Percentiles rank a stretch among this genome's conserved stretches.
Evolutionary conservation across 495 filamentous ascomycete genomes (phyloP).

Genomic region (Penicillium chermesinum): DNA sequence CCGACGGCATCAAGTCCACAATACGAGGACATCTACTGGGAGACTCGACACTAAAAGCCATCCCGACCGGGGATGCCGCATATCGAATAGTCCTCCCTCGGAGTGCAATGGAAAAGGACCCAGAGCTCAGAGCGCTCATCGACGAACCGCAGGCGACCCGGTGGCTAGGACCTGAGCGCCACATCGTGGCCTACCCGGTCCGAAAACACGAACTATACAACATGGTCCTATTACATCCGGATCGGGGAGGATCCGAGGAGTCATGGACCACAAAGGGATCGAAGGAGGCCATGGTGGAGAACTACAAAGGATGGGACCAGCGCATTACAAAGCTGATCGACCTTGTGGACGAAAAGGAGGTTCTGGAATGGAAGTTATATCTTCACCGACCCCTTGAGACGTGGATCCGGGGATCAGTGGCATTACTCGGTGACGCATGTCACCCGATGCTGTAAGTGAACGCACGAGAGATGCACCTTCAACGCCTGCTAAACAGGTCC

Average conservation of each 20-base stretch:
- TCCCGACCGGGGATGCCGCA: slow-evolving; percentile 41
- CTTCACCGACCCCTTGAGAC: slow-evolving; percentile 50
- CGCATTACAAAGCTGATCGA: slow-evolving; percentile 33
- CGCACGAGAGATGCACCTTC: background rate
- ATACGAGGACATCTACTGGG: slow-evolving; percentile 29
- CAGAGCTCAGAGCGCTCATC: slow-evolving; percentile 29
- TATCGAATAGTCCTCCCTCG: slow-evolving; percentile 41
- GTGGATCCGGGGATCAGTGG: slow-evolving; percentile 55
- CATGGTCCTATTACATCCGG: slow-evolving; percentile 40
- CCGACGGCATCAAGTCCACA: slow-evolving; percentile 46
- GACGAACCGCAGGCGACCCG: slow-evolving; percentile 36
- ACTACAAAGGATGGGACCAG: slow-evolving; percentile 37
- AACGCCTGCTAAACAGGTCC: background rate
- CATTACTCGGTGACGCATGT: slow-evolving; percentile 62
- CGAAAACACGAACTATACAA: slow-evolving; percentile 41
- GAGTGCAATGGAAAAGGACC: slow-evolving; percentile 33
- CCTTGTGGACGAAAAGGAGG: slow-evolving; percentile 42
- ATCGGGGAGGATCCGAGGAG: slow-evolving; percentile 32
- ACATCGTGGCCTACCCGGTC: slow-evolving; percentile 43
- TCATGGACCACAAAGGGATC: slow-evolving; percentile 42
- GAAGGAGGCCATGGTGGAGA: slow-evolving; percentile 38
- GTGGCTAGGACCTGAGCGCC: slow-evolving; percentile 41
- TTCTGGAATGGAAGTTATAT: slow-evolving; percentile 63
- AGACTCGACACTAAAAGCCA: slow-evolving; percentile 23
- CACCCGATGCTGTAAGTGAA: slow-evolving; percentile 56